Evolutionary conservation across 345 rosid species (phyloP), one percentile per base, ranked within the genome.

Genomic region (Eucalyptus brandiana): DNA sequence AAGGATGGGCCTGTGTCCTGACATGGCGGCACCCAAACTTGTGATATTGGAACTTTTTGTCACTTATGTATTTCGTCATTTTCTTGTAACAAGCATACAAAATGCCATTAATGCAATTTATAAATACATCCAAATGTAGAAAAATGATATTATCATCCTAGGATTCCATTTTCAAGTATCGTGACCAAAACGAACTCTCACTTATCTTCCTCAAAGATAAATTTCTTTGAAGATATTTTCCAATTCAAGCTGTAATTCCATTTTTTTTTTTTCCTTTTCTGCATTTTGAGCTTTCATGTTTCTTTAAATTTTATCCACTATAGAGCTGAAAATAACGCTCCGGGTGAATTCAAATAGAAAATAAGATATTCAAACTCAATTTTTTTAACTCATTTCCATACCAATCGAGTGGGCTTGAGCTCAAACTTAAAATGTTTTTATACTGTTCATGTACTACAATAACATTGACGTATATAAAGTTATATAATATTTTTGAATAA

Each of bases 11-110:
- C 0, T n/a, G 2, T 17, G 37, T 65, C 11, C 10, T 11, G 12
- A 47, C 48, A 47, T 4, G 48, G 48, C 0, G 1, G 5, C 19
- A 4, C 19, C 34, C 76, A n/a, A 65, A n/a, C 6, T 3, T 4
- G 18, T n/a, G 34, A 62, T 62, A 7, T 24, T 3, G 12, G 0
- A 26, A 7, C 0, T n/a, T 62, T 62, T 65, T 65, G 34, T 65
- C 37, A 7, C 4, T 30, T n/a, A n/a, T n/a, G 37, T 65, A 6
- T 65, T 65, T 65, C 6, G 8, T n/a, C 32, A 30, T 65, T n/a
- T 65, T n/a, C 76, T 15, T 15, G 34, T 15, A 65, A n/a, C 10
- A 15, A 65, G 3, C 37, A 7, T n/a, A 65, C 34, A 65, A 15
- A 65, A 65, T 30, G 76, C 19, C 76, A 65, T 65, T n/a, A 65